A percentile compares a stretch with the other conserved stretches of the same genome.
Conservation (phyloP, 768 basidiomycete species). For the Agrocybe praecox region DNA sequence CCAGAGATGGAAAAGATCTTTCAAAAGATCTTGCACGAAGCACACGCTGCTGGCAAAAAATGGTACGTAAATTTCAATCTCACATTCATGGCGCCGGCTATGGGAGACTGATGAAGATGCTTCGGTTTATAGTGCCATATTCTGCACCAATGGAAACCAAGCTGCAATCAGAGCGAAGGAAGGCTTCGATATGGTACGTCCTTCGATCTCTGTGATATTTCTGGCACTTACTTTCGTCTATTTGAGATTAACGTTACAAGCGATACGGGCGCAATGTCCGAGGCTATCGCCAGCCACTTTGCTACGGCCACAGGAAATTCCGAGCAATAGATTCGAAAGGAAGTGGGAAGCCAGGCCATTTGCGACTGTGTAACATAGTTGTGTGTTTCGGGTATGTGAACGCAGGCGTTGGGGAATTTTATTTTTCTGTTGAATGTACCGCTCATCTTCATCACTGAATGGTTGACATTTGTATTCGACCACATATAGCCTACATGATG, state of each 20-base stretch:
- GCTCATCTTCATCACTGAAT: too few relatives aligned
- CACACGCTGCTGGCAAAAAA: slow-evolving; percentile 63
- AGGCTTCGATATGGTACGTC: slow-evolving; percentile 31
- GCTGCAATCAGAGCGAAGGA: slow-evolving; percentile 24
- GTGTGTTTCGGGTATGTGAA: too few relatives aligned
- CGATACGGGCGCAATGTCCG: slow-evolving; percentile 46
- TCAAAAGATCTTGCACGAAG: slow-evolving; percentile 48
- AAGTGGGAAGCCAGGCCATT: background rate
- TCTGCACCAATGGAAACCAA: slow-evolving; percentile 27
- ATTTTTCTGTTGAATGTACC: too few relatives aligned
- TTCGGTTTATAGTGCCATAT: slow-evolving; percentile 23
- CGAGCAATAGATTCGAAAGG: background rate
- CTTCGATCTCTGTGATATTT: background rate
- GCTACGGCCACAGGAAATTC: slow-evolving; percentile 13
- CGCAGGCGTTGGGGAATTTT: too few relatives aligned
- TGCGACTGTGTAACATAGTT: too few relatives aligned
- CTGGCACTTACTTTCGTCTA: background rate
- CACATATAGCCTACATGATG: too few relatives aligned
- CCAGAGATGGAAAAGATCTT: slow-evolving; percentile 64
- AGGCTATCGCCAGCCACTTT: slow-evolving; percentile 31
- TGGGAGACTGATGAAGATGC: background rate
- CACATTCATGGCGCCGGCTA: too few relatives aligned
- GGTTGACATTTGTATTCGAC: too few relatives aligned
- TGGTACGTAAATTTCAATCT: slow-evolving; percentile 39
- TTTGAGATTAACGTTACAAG: slow-evolving; percentile 50